Evolutionary conservation across 306 rosid genomes (phyloP).

Genomic region (Gastrolobium bilobum): DNA sequence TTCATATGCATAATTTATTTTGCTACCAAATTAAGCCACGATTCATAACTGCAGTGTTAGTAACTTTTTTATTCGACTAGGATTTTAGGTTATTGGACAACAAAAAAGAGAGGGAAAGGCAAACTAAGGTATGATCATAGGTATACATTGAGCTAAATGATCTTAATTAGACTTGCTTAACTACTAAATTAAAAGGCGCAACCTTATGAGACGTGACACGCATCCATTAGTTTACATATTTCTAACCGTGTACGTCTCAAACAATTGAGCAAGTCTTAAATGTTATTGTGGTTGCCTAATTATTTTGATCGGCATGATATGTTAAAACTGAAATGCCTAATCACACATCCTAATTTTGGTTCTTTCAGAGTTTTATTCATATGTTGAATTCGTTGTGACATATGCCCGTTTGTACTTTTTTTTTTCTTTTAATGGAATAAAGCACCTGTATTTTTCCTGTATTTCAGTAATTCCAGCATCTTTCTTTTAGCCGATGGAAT

Average conservation of each 20-base stretch:
- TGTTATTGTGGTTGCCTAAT: not conserved
- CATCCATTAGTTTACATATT: not conserved
- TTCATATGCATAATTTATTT: too few relatives aligned
- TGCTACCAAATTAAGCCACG: not conserved
- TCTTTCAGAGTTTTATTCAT: too few relatives aligned
- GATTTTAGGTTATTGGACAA: not conserved
- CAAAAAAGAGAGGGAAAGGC: not conserved
- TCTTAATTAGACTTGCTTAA: not conserved
- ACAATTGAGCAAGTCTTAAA: not conserved
- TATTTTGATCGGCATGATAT: too few relatives aligned
- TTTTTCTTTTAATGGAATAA: too few relatives aligned
- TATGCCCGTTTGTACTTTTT: too few relatives aligned
- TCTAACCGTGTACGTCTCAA: not conserved
- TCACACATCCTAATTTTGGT: too few relatives aligned
- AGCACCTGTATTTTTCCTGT: too few relatives aligned
- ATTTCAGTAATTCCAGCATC: too few relatives aligned
- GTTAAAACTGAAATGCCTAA: too few relatives aligned
- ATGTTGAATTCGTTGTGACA: too few relatives aligned
- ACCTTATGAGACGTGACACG: not conserved
- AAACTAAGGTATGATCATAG: not conserved
- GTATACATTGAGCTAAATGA: not conserved
- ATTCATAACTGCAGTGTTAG: not conserved
- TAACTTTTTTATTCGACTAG: not conserved
- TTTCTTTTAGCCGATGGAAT: too few relatives aligned
- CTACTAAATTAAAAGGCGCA: constrained; percentile 5